These are phyloP conservation scores for Trichoderma brevicompactum DNA, from an alignment of 2,329 filamentous ascomycete genomes.

Conservation along the genomic window DNA sequence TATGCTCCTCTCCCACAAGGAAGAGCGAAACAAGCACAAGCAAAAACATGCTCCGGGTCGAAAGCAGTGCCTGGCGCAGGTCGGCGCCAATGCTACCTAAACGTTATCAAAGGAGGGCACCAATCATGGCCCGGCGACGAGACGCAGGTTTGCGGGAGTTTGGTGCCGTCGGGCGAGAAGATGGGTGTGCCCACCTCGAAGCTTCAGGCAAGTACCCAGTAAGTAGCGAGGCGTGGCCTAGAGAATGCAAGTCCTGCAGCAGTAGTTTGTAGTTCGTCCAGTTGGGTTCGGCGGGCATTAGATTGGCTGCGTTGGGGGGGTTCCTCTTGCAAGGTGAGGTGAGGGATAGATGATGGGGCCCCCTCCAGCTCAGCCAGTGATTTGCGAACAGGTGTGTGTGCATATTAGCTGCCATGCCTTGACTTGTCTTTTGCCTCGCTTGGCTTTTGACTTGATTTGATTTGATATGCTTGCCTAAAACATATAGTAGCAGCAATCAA, in stretches of 20 bases:
- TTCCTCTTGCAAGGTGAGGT: too few species aligned
- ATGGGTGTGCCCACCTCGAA: slow-evolving; percentile 7
- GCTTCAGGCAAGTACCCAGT: not conserved
- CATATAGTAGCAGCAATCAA: too few species aligned
- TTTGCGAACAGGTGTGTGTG: not conserved
- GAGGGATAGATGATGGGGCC: too few species aligned
- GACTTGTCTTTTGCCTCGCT: not conserved
- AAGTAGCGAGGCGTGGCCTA: too few species aligned
- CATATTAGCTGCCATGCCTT: not conserved
- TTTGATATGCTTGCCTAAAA: too few species aligned
- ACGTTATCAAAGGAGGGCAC: slow-evolving; percentile 29
- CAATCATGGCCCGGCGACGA: slow-evolving; percentile 17
- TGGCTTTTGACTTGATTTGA: too few species aligned
- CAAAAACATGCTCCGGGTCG: not conserved
- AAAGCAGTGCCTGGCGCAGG: slow-evolving; percentile 20
- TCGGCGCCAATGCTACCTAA: slow-evolving; percentile 28
- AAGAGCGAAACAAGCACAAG: not conserved
- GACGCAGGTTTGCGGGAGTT: slow-evolving; percentile 23
- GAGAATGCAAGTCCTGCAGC: too few species aligned
- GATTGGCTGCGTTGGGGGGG: not conserved
- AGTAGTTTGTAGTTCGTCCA: not conserved
- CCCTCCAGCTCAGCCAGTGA: not conserved
- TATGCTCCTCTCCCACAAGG: not conserved
- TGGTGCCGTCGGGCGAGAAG: slow-evolving; percentile 23
- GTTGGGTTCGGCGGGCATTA: too few species aligned